A percentile compares a stretch with the other conserved stretches of the same genome.
Conservation (phyloP, 352 stramenopile genomes). For the Phytopythium litorale region DNA sequence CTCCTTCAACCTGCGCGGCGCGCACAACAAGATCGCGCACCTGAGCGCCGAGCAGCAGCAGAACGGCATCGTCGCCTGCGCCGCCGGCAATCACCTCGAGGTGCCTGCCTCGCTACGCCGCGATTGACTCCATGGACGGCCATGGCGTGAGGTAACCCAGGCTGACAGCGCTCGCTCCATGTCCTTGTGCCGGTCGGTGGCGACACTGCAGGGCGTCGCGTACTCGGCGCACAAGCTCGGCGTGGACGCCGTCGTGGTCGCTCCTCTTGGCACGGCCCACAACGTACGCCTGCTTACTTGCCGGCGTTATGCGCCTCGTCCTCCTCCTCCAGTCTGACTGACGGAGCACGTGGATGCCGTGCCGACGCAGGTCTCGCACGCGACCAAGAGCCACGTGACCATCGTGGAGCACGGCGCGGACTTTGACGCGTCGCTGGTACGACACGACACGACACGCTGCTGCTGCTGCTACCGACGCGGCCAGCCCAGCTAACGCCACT, state of each 20-base stretch:
- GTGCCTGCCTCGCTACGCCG: conserved; percentile 9
- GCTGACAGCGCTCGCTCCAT: too few relatives aligned
- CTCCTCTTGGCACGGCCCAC: conserved; percentile 92
- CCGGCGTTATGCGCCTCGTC: too few relatives aligned
- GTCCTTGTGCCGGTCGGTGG: not conserved
- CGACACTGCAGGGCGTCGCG: conserved; percentile 79
- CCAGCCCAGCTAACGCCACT: not conserved
- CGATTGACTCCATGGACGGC: not conserved
- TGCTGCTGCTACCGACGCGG: too few relatives aligned
- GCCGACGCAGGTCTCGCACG: conserved; percentile 25
- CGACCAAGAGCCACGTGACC: conserved; percentile 75
- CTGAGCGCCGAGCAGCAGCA: conserved; percentile 76
- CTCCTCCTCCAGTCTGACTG: not conserved
- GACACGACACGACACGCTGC: conserved; percentile 5
- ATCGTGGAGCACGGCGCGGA: conserved; percentile 95
- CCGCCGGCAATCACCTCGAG: conserved; percentile 96
- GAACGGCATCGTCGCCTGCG: conserved; percentile 78
- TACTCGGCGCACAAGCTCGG: conserved; percentile 92
- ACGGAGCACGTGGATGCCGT: not conserved
- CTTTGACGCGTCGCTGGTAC: conserved; percentile 93
- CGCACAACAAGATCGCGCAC: conserved; percentile 99
- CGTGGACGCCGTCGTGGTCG: conserved; percentile 95
- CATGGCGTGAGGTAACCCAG: too few relatives aligned
- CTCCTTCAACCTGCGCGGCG: conserved; percentile 97
- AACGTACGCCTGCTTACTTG: conserved; percentile 75